A percentile compares a stretch with the other conserved stretches of the same genome.
Conservation (phyloP, 1,139 yeast genomes). For the Yamadazyma epiphylla region DNA sequence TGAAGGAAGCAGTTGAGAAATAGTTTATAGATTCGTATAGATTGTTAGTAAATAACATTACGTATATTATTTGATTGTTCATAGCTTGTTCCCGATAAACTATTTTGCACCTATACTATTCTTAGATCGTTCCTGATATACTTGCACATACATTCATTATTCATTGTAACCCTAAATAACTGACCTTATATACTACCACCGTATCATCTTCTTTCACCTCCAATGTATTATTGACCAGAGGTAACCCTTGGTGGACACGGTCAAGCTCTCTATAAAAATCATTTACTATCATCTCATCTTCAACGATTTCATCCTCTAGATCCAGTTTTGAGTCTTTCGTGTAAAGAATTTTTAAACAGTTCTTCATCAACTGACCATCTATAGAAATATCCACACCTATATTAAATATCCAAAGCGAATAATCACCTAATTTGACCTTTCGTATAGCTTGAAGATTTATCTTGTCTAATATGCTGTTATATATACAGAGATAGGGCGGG, state of each 20-base stretch:
- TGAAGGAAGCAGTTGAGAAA: slow-evolving; percentile 19
- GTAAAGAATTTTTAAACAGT: slow-evolving; percentile 44
- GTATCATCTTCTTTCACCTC: slow-evolving; percentile 13
- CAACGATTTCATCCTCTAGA: slow-evolving; percentile 11
- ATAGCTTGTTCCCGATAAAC: too few species aligned
- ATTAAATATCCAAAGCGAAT: slow-evolving; percentile 60
- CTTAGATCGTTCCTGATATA: too few species aligned
- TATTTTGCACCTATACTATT: too few species aligned
- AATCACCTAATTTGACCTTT: slow-evolving; percentile 58
- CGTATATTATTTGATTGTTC: too few species aligned
- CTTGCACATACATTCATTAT: slow-evolving; percentile 1
- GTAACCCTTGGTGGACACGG: slow-evolving; percentile 24
- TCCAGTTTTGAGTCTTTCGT: slow-evolving; percentile 11
- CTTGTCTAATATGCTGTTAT: slow-evolving; percentile 39
- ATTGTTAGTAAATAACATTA: too few species aligned
- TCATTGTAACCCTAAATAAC: slow-evolving; percentile 19
- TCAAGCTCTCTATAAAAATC: slow-evolving; percentile 24
- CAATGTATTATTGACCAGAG: slow-evolving; percentile 21
- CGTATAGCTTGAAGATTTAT: slow-evolving; percentile 46
- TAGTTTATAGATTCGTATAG: too few species aligned
- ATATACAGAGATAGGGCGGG: slow-evolving; percentile 31
- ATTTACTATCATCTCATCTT: slow-evolving; percentile 23
- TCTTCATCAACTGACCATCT: slow-evolving; percentile 13
- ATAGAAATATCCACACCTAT: slow-evolving; percentile 35
- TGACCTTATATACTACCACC: slow-evolving; percentile 11